Evolutionary conservation across 192 early-diverging fungal genomes (phyloP).

Genomic region (Backusella circina): DNA sequence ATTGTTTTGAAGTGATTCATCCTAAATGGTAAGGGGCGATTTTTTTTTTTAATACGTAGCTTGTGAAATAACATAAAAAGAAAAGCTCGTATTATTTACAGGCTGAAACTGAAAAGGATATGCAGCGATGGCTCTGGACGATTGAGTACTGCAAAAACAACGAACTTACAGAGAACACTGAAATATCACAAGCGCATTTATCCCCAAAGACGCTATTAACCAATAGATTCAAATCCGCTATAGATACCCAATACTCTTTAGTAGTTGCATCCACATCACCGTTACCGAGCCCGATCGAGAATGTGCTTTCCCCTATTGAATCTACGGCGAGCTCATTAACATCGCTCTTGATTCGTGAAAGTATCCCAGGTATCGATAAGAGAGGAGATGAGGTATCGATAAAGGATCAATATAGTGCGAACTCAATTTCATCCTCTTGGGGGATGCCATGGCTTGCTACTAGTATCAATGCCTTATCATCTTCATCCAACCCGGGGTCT

Average conservation of each 20-base stretch:
- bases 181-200: not conserved
- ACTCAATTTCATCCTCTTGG: constrained; percentile 11
- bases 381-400: not conserved
- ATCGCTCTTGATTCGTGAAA: constrained; percentile 19
- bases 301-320: not conserved
- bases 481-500: not conserved
- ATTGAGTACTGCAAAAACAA: constrained; percentile 11
- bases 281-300: not conserved
- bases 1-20: constrained; percentile 68
- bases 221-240: not conserved
- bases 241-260: not conserved
- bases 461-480: constrained; percentile 17
- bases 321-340: constrained; percentile 17
- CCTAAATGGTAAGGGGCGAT: constrained; percentile 55
- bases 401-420: not conserved
- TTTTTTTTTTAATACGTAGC: no score
- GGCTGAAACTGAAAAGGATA: constrained; percentile 70
- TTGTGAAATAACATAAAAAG: not conserved
- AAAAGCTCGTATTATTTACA: constrained; percentile 46
- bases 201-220: not conserved
- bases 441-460: constrained; percentile 33
- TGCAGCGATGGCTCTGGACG: constrained; percentile 56
- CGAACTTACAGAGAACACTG: not conserved
- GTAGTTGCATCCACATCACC: not conserved
- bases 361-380: not conserved